Base-by-base conservation (phyloP, 768 basidiomycete genomes). In the Russula earlei region DNA sequence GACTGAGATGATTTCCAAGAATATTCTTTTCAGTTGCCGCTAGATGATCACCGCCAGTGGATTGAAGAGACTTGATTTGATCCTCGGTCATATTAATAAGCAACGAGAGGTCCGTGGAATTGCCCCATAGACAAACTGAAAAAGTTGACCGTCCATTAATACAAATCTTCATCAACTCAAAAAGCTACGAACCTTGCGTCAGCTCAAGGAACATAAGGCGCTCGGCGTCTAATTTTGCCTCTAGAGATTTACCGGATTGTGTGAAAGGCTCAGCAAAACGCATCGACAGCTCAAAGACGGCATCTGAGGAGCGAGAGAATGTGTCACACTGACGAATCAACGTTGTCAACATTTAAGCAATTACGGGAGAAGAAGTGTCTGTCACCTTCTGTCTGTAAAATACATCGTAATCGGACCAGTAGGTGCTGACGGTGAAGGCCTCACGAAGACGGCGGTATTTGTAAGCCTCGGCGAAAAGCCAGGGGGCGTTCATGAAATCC, bases 51-150 rank as follows among this genome's bases (percentile, higher is more conserved):
- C 92, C 91, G 11, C 93, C 94, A 17, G 93, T 95, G 14, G 92
- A 93, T 67, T 97, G 94, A n/a, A 96, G 77, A 44, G 85, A 81
- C 68, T 92, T 93, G 72, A 97, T 96, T 69, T 96, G 93, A 29
- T 96, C 93, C 70, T 97, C 94, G 7, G 88, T 88, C 93, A 96
- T 95, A 72, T 97, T 91, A 70, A 96, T 97, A 56, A 96, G 77
- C 36, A 97, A 78, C 2, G 92, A 95, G 48, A 96, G 76, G 70
- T 96, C 94, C 48, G 94, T 97, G 9, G 93, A 92, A 71, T 97
- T 96, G 15, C 94, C 94, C 93, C 93, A 96, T 12, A 95, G 77
- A 67, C 92, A 95, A 50, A 96, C 91, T 90, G 47, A n/a, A 33
- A 44, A 53, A 20, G 31, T n/a, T 19, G 37, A 38, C 11, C 14